Evolutionary conservation across 345 rosid genomes (phyloP), one percentile per base, ranked within the genome.

Genomic region (Arabis hirsuta): DNA sequence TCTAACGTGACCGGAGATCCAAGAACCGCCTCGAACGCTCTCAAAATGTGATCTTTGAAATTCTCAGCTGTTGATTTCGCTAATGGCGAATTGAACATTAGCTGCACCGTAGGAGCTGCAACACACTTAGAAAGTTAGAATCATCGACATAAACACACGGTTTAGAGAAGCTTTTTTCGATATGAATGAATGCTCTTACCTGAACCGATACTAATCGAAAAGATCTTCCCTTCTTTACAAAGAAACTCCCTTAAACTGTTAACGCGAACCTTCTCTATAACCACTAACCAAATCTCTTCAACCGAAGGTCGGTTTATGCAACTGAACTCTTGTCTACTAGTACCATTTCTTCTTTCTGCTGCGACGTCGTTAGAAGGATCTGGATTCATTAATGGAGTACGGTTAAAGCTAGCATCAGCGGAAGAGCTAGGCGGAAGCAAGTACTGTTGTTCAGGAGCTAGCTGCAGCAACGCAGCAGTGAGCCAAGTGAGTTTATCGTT

Each of bases 371-470:
- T 42, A 27, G 54, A 43, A 51, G 12, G 53, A 51, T 43, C 39
- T 0, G 12, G 8, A 73, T 65, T 50, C 55, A 14, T 11, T n/a
- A 47, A 11, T 10, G 72, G 75, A 71, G 87, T 87, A 50, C 79
- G 88, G 73, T 79, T 82, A 45, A 86, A 82, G 81, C 96, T 87
- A 47, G 85, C 72, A 64, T 84, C 91, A 26, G 88, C 78, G 12
- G 98, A 86, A 19, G 88, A 85, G 73, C 69, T 77, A 42, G 89
- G 89, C 29, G n/a, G 53, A 54, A 87, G 69, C 76, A 86, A 64
- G 73, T 92, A 88, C 65, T 86, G 98, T 67, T 87, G 96, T 80
- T 96, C 99, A 38, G 98, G 99, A 79, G 98, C 99, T 71, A 96
- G 96, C 56, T 92, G 99, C 62, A 96, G 96, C 81, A 96, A 72